These are phyloP conservation scores for Neonectria magnoliae DNA, from an alignment of 2,329 filamentous ascomycete genomes.

Conservation along the genomic window DNA sequence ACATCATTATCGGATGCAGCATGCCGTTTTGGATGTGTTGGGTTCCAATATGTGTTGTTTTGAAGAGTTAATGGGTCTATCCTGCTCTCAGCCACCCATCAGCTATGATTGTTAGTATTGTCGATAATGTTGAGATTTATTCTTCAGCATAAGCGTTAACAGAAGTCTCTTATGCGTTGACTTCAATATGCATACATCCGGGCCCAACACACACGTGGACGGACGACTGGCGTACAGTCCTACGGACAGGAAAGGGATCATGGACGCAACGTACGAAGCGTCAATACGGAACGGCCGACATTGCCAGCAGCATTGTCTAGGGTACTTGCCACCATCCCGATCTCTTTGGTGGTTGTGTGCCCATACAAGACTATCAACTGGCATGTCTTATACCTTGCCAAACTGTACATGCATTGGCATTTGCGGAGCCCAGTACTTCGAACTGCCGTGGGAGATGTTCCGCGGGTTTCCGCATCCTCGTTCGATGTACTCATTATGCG, in stretches of 20 bases:
- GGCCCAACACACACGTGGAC: background rate
- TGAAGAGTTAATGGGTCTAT: background rate
- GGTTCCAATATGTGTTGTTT: background rate
- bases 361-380: background rate
- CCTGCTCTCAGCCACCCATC: background rate
- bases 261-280: background rate
- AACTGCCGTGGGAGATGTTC: background rate
- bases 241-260: background rate
- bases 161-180: background rate
- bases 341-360: conserved; percentile 11
- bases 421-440: background rate
- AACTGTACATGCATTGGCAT: conserved; percentile 2
- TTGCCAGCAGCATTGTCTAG: conserved; percentile 9
- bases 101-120: background rate
- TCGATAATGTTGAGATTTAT: conserved; percentile 10
- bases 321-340: conserved; percentile 2
- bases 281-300: conserved; percentile 10
- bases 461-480: background rate
- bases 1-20: background rate
- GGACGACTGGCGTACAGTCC: conserved; percentile 4
- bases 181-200: conserved; percentile 1
- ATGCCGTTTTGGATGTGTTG: background rate
- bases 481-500: background rate
- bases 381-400: conserved; percentile 1
- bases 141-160: background rate